A percentile compares a stretch with the other conserved stretches of the same genome.
These are phyloP conservation scores for Thielaviopsis ethacetica DNA, from an alignment of 2,329 filamentous ascomycete species.

Conservation along the genomic window DNA sequence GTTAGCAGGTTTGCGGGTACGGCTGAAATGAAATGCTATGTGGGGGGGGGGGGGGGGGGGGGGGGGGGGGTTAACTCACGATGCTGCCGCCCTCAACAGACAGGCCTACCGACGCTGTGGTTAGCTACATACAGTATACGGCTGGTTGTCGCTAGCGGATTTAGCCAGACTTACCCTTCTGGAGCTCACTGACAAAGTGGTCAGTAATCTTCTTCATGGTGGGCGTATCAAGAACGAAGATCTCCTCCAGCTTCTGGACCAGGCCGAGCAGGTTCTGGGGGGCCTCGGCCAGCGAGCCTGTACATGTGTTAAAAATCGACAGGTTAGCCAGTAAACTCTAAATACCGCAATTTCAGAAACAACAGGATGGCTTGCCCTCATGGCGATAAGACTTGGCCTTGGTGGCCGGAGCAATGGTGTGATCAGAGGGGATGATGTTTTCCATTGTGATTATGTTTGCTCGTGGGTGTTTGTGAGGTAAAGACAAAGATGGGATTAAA, in stretches of 20 bases:
- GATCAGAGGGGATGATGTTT: slow-evolving; percentile 6
- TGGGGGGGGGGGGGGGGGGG: too few relatives aligned
- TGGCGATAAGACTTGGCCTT: slow-evolving; percentile 11
- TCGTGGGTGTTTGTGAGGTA: background rate
- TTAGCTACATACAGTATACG: background rate
- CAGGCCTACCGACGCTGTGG: slow-evolving; percentile 5
- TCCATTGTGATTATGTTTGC: slow-evolving; percentile 5
- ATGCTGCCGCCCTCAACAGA: slow-evolving; percentile 82
- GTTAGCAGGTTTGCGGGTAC: slow-evolving; percentile 14
- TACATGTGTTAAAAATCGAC: slow-evolving; percentile 7
- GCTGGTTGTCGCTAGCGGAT: background rate
- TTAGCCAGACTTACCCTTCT: slow-evolving; percentile 47
- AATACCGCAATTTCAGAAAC: background rate
- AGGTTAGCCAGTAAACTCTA: background rate
- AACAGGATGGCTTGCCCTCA: slow-evolving; percentile 7
- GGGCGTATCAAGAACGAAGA: slow-evolving; percentile 59
- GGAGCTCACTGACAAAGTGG: slow-evolving; percentile 77
- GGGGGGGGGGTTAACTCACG: slow-evolving; percentile 36
- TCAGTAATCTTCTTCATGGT: slow-evolving; percentile 83
- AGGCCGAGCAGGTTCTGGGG: slow-evolving; percentile 67
- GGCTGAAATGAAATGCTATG: too few relatives aligned
- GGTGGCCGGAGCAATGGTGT: slow-evolving; percentile 9
- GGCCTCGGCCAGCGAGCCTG: slow-evolving; percentile 82
- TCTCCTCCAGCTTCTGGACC: slow-evolving; percentile 68
- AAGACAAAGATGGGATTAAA: background rate